Evolutionary conservation across 1,139 yeast genomes (phyloP), one percentile per base, ranked within the genome.

Genomic region (Lodderomyces margitis): DNA sequence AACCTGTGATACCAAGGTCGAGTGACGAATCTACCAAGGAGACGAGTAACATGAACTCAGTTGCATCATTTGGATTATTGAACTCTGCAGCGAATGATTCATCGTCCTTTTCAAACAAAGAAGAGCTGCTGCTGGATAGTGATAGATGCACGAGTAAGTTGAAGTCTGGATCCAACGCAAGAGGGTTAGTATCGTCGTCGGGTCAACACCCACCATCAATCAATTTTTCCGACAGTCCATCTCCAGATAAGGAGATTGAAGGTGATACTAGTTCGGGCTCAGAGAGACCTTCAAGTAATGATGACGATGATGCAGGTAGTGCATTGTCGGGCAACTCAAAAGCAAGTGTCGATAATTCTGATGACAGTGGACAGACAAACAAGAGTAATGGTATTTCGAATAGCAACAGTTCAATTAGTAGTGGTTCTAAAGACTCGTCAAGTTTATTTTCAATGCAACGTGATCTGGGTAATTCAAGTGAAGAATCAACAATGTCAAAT

Each of bases 391-490:
- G 24, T 11, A 8, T 10, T 6, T 24, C 31, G 24, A 25, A 20
- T 11, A 38, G 25, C 30, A 30, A 21, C 19, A 31, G 40, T 6
- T 30, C 25, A 8, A n/a, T 12, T 21, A 33, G 41, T 19, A 32
- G 31, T 17, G 30, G 36, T 17, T 32, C 43, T 4, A 40, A 30
- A 36, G 38, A 40, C 34, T 31, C 38, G 25, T 23, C 34, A 25
- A 39, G 43, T 25, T 27, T 30, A 17, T 34, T 41, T 24, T 44
- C 47, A 4, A 34, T 44, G 9, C 32, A 35, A 23, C 33, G 34
- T 20, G 43, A 39, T 11, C 39, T 43, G 1, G 38, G 39, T 19
- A 41, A 40, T 36, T 33, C 39, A 16, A 37, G 42, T 15, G 19
- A 37, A 21, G 10, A 21, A 7, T 36, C 42, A 16, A 32, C 43